phyloP scores from a whole-genome alignment of 805 yeast species.

The Candida schatavii region DNA sequence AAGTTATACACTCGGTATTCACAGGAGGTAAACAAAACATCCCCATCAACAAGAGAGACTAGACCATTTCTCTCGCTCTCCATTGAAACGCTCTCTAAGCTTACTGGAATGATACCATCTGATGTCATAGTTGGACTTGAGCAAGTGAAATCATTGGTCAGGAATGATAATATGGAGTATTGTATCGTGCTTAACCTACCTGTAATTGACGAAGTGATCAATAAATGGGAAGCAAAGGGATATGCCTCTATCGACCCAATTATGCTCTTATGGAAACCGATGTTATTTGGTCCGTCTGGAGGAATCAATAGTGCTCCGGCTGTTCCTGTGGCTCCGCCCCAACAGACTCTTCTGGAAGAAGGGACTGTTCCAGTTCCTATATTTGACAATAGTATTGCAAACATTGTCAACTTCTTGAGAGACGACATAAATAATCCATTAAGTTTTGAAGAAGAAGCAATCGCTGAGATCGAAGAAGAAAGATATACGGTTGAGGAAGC shows the following conservation, averaged over 20 bases:
- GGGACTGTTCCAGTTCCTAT: conserved; percentile 7
- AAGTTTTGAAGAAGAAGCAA: conserved; percentile 55
- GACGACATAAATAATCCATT: conserved; percentile 69
- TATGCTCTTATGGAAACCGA: conserved; percentile 73
- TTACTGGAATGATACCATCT: conserved; percentile 83
- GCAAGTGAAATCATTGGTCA: conserved; percentile 59
- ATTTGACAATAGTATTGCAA: conserved; percentile 46
- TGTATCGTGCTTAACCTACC: conserved; percentile 51
- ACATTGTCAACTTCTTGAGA: conserved; percentile 56
- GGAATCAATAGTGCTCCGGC: conserved; percentile 69
- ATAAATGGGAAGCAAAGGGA: conserved; percentile 52
- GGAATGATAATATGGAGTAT: conserved; percentile 45
- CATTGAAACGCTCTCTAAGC: conserved; percentile 57
- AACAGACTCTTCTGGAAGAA: conserved; percentile 9
- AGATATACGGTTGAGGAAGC: background rate
- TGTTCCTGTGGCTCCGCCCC: conserved; percentile 16
- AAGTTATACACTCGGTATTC: conserved; percentile 20
- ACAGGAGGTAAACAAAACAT: background rate
- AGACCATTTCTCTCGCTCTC: conserved; percentile 32
- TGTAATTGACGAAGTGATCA: conserved; percentile 40
- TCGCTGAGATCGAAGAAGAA: conserved; percentile 40
- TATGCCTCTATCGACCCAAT: conserved; percentile 51
- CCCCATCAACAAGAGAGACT: background rate
- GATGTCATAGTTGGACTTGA: conserved; percentile 89
- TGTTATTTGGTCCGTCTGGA: conserved; percentile 81